Percentiles rank a stretch among this genome's conserved stretches.
Conservation (phyloP, 352 stramenopile species). For the Globisporangium cederbergense region DNA sequence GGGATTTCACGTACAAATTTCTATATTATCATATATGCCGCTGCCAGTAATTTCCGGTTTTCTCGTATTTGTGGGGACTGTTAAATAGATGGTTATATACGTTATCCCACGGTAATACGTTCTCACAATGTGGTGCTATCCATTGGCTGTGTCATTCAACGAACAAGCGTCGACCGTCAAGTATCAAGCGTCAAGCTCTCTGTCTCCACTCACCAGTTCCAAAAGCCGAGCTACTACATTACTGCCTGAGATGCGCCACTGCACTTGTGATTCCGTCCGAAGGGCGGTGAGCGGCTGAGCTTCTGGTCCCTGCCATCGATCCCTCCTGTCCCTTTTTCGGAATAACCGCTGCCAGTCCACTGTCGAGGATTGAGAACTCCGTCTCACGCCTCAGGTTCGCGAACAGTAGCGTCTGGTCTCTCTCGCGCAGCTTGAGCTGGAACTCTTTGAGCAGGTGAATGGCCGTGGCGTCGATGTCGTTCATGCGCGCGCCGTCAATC, state of each 20-base stretch:
- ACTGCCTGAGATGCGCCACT: not conserved
- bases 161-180: no score
- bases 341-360: not conserved
- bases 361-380: slow-evolving; percentile 4
- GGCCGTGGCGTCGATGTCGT: slow-evolving; percentile 18
- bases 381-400: slow-evolving; percentile 15
- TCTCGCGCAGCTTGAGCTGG: slow-evolving; percentile 3
- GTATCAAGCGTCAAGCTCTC: no score
- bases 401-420: slow-evolving; percentile 15
- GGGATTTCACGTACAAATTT: no score
- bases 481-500: slow-evolving; percentile 30
- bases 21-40: no score
- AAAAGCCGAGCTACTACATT: no score
- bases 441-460: slow-evolving; percentile 19
- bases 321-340: not conserved
- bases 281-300: not conserved
- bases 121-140: no score
- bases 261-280: not conserved
- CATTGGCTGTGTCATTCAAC: no score
- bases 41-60: no score
- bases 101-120: no score
- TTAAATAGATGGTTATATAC: no score
- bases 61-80: no score
- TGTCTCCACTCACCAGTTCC: no score
- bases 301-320: not conserved